Base-by-base conservation (phyloP, 2,329 filamentous ascomycete species). In the Atkinsonella hypoxylon region DNA sequence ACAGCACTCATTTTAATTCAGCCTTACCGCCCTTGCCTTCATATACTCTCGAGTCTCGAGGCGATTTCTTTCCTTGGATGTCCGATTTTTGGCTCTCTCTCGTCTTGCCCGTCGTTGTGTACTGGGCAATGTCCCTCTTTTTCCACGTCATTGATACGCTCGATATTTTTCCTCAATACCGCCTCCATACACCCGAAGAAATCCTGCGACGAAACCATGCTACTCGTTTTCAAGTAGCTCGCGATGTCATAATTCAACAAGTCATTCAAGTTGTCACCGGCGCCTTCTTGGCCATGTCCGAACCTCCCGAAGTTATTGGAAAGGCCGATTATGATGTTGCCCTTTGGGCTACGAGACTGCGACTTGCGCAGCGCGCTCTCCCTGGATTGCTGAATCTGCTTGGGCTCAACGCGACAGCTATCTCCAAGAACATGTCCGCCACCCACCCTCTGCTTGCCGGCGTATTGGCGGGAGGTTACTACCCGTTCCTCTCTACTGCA, bases 171-270 rank as follows among this genome's bases (percentile, higher is more conserved):
- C 84, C 90, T 17, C 81, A 94, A 61, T 96, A 97, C 70, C 85
- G 93, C 55, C 76, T 98, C 41, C 93, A 98, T 70, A 97, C 93
- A 0, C 93, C 93, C 13, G 89, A 89, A 48, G 91, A 97, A 68
- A 85, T 97, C 55, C 66, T 83, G 36, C 87, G 88, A 67, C 81
- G 90, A 60, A 96, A 96, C 68, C 88, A 88, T 62, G 91, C 89
- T 49, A 80, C 86, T 45, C 81, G 89, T 55, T 87, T 79, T 70
- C 85, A 96, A 61, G 89, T 95, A 3, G 81, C 91, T 55, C 83
- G 87, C 65, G 91, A 97, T 73, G 91, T 97, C 58, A 71, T 97
- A 50, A 64, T 97, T 52, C 91, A 98, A 70, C 93, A 98, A 65
- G 66, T 91, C 54, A 87, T 98, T 46, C 93, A 98, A 72, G 85